Conservation (phyloP, 140 eudicot genomes). For the Stevia rebaudiana region DNA sequence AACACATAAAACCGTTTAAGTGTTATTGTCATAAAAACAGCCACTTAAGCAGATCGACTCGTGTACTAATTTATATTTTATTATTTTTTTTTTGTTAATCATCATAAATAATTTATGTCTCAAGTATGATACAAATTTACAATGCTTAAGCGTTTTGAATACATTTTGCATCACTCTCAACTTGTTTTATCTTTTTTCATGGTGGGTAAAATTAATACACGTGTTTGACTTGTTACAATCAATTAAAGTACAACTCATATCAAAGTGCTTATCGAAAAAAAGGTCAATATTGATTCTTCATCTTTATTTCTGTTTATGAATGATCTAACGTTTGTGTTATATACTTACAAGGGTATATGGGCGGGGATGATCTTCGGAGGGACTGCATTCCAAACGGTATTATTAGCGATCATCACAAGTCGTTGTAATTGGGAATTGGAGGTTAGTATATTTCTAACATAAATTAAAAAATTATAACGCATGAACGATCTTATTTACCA, state of each 20-base stretch:
- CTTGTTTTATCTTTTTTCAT: background rate
- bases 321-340: background rate
- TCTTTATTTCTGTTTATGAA: background rate
- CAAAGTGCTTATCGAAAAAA: too few species aligned
- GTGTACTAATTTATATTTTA: background rate
- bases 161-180: background rate
- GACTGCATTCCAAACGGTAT: conserved; percentile 67
- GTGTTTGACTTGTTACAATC: background rate
- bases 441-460: conserved; percentile 30
- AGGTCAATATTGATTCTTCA: background rate
- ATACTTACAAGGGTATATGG: conserved; percentile 66
- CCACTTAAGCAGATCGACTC: too few species aligned
- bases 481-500: background rate
- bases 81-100: background rate
- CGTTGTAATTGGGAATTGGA: conserved; percentile 88
- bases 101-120: background rate
- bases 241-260: background rate
- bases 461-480: background rate
- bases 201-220: background rate
- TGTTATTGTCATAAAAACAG: background rate
- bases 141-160: background rate
- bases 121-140: background rate
- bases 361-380: conserved; percentile 99
- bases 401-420: conserved; percentile 51
- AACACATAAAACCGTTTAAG: background rate